Percentiles rank a stretch among this genome's conserved stretches.
These are phyloP conservation scores for Colletotrichum echinochloae DNA, from an alignment of 2,329 filamentous ascomycete species.

Conservation along the genomic window DNA sequence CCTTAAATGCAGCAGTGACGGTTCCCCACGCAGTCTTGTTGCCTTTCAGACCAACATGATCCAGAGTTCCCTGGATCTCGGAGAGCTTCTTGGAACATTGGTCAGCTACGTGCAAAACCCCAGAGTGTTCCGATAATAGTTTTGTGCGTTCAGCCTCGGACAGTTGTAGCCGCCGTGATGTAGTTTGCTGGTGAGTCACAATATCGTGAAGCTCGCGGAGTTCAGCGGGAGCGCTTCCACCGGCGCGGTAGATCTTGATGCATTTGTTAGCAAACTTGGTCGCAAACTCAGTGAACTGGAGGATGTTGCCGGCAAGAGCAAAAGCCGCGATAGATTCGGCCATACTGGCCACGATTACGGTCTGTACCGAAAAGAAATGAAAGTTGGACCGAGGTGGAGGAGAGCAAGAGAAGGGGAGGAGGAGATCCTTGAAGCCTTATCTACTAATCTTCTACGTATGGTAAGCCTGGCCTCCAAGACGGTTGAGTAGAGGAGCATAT, in stretches of 20 bases:
- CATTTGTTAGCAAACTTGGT: background rate
- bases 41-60: background rate
- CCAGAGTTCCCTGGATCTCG: background rate
- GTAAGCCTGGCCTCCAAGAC: background rate
- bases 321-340: background rate
- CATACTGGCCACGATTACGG: background rate
- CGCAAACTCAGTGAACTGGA: slow-evolving; percentile 11
- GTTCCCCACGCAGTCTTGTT: background rate
- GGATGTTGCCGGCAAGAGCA: slow-evolving; percentile 3
- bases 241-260: background rate
- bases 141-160: background rate
- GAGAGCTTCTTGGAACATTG: background rate
- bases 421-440: background rate
- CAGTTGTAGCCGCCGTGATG: background rate
- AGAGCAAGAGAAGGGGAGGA: background rate
- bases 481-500: background rate
- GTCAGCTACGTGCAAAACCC: background rate
- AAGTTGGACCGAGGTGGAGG: background rate
- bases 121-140: background rate
- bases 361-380: background rate
- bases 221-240: background rate
- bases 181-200: background rate
- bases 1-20: background rate
- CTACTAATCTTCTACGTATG: background rate
- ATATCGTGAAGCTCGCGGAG: background rate